Evolutionary conservation across 2,329 filamentous ascomycete genomes (phyloP), one percentile per base, ranked within the genome.

Genomic region (Monilinia aucupariae): DNA sequence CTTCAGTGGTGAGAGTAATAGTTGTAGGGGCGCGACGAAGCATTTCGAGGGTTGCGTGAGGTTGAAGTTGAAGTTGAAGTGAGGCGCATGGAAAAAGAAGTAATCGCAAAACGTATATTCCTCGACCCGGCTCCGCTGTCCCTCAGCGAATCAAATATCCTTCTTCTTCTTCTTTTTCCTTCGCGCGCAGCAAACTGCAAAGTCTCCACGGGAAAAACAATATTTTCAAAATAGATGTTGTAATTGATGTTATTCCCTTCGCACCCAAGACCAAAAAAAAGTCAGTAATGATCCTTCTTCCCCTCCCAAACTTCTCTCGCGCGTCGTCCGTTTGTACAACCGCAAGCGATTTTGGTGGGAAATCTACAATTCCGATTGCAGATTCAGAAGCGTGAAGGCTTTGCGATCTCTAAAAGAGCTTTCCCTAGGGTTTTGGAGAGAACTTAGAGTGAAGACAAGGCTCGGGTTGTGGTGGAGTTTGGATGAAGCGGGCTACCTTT

Each of bases 21-120:
- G 83, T 82, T 53, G 88, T 91, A 13, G 88, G 82, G 20, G 84
- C 82, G 52, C 88, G 84, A 69, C 86, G 85, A 68, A 89, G 84
- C 85, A 89, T 87, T n/a, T 47, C 65, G 41, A 34, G n/a, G 0
- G 13, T 34, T 27, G 45, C 13, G 22, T 17, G 27, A 51, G 17
- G 20, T 55, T 17, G 15, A 30, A n/a, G n/a, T 45, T 50, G 27
- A 25, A n/a, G n/a, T n/a, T n/a, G n/a, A n/a, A n/a, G n/a, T n/a
- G n/a, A n/a, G n/a, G n/a, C n/a, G n/a, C n/a, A n/a, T n/a, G n/a
- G 4, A n/a, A 8, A 17, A 9, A 7, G 15, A 8, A 27, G 9
- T 22, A 17, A 13, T 32, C 37, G 27, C 17, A 5, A 32, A 20
- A 34, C 34, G 9, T 34, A 37, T 47, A 37, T 5, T 2, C 13